These are phyloP conservation scores for Saccharomycopsis vini DNA, from an alignment of 805 yeast genomes.

Conservation along the genomic window DNA sequence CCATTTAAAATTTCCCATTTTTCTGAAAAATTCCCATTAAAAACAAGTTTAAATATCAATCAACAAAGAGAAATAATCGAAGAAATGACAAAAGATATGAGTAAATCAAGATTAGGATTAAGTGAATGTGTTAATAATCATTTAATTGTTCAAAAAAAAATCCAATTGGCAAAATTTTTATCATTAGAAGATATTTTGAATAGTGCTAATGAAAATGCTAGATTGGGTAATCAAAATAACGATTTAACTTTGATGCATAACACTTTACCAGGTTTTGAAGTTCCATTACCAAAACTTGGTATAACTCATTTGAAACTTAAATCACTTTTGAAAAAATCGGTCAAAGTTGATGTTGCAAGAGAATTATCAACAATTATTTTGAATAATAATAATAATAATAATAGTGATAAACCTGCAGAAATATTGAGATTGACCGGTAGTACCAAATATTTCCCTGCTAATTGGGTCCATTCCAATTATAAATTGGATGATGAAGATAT, in stretches of 20 bases:
- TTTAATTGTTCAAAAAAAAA: conserved; percentile 64
- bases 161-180: conserved; percentile 61
- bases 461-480: conserved; percentile 80
- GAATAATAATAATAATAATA: conserved; percentile 33
- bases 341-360: conserved; percentile 58
- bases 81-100: conserved; percentile 44
- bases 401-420: conserved; percentile 33
- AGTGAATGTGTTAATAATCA: conserved; percentile 74
- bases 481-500: conserved; percentile 50
- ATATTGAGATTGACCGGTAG: conserved; percentile 80
- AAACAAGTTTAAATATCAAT: conserved; percentile 27
- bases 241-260: conserved; percentile 24
- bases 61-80: conserved; percentile 30
- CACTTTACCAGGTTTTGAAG: conserved; percentile 59
- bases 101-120: conserved; percentile 63
- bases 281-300: conserved; percentile 68
- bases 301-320: conserved; percentile 60
- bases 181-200: conserved; percentile 61
- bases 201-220: conserved; percentile 31
- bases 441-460: conserved; percentile 52
- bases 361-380: conserved; percentile 71
- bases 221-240: conserved; percentile 53
- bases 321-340: conserved; percentile 43
- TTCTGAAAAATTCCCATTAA: conserved; percentile 52
- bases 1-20: conserved; percentile 83